Evolutionary conservation across 2,329 filamentous ascomycete genomes (phyloP).

Genomic region (Sporothrix pallida): DNA sequence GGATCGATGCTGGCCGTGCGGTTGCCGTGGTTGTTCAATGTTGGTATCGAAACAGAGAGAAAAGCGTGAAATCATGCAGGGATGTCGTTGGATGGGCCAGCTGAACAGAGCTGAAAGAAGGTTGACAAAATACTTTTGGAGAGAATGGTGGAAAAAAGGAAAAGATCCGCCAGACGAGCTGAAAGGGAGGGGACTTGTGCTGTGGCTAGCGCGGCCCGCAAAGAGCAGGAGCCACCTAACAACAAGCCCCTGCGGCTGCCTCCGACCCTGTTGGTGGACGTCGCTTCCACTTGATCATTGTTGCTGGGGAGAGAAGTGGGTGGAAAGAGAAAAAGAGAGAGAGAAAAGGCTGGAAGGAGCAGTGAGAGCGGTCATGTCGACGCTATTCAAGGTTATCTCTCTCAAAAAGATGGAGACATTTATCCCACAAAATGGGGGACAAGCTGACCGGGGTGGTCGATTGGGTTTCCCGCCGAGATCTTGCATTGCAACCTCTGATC

Average conservation of each 20-base stretch:
- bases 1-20: background rate
- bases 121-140: background rate
- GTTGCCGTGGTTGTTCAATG: background rate
- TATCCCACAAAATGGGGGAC: background rate
- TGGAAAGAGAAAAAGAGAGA: background rate
- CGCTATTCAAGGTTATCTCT: background rate
- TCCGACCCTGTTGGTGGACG: background rate
- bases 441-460: background rate
- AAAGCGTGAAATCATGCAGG: background rate
- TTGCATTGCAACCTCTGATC: slow-evolving; percentile 25
- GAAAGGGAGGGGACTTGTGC: background rate
- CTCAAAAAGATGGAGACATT: background rate
- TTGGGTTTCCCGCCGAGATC: slow-evolving; percentile 23
- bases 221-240: background rate
- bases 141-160: no score
- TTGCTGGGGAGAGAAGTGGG: background rate
- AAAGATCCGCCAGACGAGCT: slow-evolving; percentile 4
- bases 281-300: background rate
- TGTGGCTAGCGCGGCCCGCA: slow-evolving; percentile 7
- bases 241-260: slow-evolving; percentile 10
- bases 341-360: background rate
- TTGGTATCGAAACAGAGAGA: background rate
- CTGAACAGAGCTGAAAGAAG: slow-evolving; percentile 11
- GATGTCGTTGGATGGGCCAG: background rate
- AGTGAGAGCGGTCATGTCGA: background rate